Conservation (phyloP, 2,329 filamentous ascomycete genomes). For the Scytalidium lignicola region DNA sequence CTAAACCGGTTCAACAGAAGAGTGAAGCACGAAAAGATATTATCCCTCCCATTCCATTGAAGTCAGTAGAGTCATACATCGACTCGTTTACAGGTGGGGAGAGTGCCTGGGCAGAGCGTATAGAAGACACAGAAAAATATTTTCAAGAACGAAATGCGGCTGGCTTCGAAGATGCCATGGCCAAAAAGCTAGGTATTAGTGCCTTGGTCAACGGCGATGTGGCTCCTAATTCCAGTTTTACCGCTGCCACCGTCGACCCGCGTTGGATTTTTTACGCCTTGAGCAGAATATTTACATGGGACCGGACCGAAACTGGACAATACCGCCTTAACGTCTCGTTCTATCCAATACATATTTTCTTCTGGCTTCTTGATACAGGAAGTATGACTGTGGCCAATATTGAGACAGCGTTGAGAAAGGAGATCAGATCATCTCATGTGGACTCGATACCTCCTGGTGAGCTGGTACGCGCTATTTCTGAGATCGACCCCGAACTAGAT, state of each 20-base stretch:
- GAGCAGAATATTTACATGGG: slow-evolving; percentile 39
- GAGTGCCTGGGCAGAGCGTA: slow-evolving; percentile 11
- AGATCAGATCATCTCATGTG: slow-evolving; percentile 30
- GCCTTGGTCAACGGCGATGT: slow-evolving; percentile 11
- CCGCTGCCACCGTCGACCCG: slow-evolving; percentile 54
- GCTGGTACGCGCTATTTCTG: slow-evolving; percentile 55
- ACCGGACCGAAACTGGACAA: slow-evolving; percentile 8
- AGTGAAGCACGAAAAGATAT: slow-evolving; percentile 23
- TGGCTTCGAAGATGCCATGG: slow-evolving; percentile 36
- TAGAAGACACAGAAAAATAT: slow-evolving; percentile 28
- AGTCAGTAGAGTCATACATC: slow-evolving; percentile 20
- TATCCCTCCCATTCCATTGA: slow-evolving; percentile 5
- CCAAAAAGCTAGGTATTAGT: slow-evolving; percentile 29
- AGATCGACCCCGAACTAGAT: slow-evolving; percentile 64
- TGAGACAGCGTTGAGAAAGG: slow-evolving; percentile 50
- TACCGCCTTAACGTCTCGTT: slow-evolving; percentile 33
- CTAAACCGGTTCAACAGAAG: slow-evolving; percentile 24
- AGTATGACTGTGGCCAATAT: slow-evolving; percentile 56
- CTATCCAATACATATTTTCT: slow-evolving; percentile 45
- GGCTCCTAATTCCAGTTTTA: slow-evolving; percentile 30
- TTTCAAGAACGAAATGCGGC: slow-evolving; percentile 30
- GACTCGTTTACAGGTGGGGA: slow-evolving; percentile 14
- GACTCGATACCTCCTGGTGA: slow-evolving; percentile 50
- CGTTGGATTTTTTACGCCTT: slow-evolving; percentile 56
- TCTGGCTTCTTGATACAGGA: slow-evolving; percentile 55